Evolutionary conservation across 2,329 filamentous ascomycete species (phyloP).

Genomic region (Pyrenophora tritici-repentis): DNA sequence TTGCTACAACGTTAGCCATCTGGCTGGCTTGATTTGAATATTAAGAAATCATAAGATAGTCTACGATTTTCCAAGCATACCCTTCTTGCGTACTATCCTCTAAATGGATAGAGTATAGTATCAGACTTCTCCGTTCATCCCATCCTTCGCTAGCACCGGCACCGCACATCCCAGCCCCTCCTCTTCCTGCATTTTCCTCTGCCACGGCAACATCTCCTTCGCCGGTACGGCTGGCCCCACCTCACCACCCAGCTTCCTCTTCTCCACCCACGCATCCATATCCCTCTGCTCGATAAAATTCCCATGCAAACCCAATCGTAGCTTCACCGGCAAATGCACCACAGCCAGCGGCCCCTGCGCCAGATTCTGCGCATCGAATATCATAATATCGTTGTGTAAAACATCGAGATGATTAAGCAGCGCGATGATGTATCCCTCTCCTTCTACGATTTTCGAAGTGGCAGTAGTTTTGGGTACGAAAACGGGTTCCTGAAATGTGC

Average conservation of each 20-base stretch:
- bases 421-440: constrained; percentile 57
- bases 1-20: too few species aligned
- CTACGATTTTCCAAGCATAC: too few species aligned
- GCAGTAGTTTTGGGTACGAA: constrained; percentile 55
- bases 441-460: constrained; percentile 42
- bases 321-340: constrained; percentile 48
- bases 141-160: neutral
- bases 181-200: constrained; percentile 31
- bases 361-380: constrained; percentile 51
- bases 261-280: constrained; percentile 37
- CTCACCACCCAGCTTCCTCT: constrained; percentile 32
- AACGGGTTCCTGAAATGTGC: constrained; percentile 59
- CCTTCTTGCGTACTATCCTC: too few species aligned
- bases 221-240: constrained; percentile 33
- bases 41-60: too few species aligned
- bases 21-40: too few species aligned
- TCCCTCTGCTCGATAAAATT: constrained; percentile 41
- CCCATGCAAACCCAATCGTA: constrained; percentile 40
- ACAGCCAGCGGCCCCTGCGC: constrained; percentile 48
- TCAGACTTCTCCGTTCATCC: too few species aligned
- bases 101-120: too few species aligned
- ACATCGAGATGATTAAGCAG: constrained; percentile 51
- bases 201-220: constrained; percentile 35
- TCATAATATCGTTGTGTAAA: constrained; percentile 47
- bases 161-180: constrained; percentile 15